phyloP scores from a whole-genome alignment of 768 basidiomycete genomes.

The Mycena sanguinolenta region DNA sequence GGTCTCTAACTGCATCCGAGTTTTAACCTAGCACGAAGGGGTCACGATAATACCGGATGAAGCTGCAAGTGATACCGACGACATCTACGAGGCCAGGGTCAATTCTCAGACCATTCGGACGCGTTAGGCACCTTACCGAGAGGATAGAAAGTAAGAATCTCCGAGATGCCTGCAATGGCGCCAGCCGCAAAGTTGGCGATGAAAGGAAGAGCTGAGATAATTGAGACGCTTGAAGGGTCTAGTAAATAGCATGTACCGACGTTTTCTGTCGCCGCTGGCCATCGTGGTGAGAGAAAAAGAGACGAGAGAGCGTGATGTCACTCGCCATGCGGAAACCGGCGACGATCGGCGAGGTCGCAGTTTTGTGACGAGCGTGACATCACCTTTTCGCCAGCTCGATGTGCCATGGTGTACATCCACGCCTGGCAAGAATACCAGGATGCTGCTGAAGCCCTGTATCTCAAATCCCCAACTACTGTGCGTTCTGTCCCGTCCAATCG shows the following conservation, averaged over 20 bases:
- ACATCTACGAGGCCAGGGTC: slow-evolving; percentile 71
- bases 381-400: slow-evolving; percentile 43
- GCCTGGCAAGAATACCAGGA: slow-evolving; percentile 93
- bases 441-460: slow-evolving; percentile 89
- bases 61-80: slow-evolving; percentile 60
- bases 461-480: slow-evolving; percentile 83
- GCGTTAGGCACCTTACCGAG: slow-evolving; percentile 69
- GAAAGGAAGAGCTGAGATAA: slow-evolving; percentile 79
- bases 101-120: slow-evolving; percentile 2
- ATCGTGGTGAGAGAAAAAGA: slow-evolving; percentile 33
- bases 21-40: slow-evolving; percentile 82
- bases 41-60: slow-evolving; percentile 6
- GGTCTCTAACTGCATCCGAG: slow-evolving; percentile 96
- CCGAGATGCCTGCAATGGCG: slow-evolving; percentile 93
- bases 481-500: slow-evolving; percentile 40
- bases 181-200: slow-evolving; percentile 93
- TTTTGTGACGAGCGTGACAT: slow-evolving; percentile 13
- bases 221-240: not conserved
- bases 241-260: slow-evolving; percentile 35
- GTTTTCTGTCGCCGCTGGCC: slow-evolving; percentile 50
- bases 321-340: not conserved
- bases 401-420: slow-evolving; percentile 88
- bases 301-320: slow-evolving; percentile 14
- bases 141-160: slow-evolving; percentile 89
- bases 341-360: too few relatives aligned